Evolutionary conservation across 2,329 filamentous ascomycete genomes (phyloP).

Genomic region (Pestalotiopsis sp.): DNA sequence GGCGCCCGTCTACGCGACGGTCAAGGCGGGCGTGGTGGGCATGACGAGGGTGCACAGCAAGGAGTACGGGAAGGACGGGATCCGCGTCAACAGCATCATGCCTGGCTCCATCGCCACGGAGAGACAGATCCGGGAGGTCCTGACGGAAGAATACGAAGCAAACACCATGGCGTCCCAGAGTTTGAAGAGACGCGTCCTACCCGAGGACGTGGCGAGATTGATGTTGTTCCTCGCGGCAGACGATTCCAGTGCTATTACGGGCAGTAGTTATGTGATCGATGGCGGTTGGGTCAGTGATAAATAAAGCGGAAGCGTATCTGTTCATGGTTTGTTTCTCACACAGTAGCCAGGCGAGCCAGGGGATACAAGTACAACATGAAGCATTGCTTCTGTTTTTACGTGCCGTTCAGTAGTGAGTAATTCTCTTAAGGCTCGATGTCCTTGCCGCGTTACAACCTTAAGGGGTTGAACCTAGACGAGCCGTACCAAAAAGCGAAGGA

Average conservation of each 20-base stretch:
- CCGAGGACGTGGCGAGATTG: constrained; percentile 47
- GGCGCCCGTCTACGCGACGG: constrained; percentile 36
- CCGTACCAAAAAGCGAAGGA: too few relatives aligned
- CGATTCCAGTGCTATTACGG: constrained; percentile 49
- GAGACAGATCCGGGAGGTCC: constrained; percentile 43
- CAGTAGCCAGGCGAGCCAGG: neutral
- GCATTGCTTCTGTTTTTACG: neutral
- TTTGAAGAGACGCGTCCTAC: constrained; percentile 41
- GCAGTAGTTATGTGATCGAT: constrained; percentile 42
- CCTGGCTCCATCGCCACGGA: constrained; percentile 49
- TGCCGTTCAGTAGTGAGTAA: neutral
- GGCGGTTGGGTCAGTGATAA: constrained; percentile 35
- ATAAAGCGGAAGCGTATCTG: constrained; percentile 8
- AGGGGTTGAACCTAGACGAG: neutral
- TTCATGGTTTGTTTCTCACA: neutral
- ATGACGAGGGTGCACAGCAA: constrained; percentile 39
- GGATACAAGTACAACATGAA: neutral
- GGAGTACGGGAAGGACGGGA: constrained; percentile 37
- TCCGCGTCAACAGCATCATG: constrained; percentile 52
- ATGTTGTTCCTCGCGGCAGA: constrained; percentile 48
- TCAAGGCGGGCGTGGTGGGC: constrained; percentile 41
- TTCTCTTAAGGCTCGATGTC: neutral
- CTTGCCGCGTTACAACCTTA: neutral
- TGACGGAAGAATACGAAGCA: constrained; percentile 42
- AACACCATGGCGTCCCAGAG: constrained; percentile 42